Evolutionary conservation across 2,329 filamentous ascomycete species (phyloP), one percentile per base, ranked within the genome.

Genomic region (Sarocladium strictum): DNA sequence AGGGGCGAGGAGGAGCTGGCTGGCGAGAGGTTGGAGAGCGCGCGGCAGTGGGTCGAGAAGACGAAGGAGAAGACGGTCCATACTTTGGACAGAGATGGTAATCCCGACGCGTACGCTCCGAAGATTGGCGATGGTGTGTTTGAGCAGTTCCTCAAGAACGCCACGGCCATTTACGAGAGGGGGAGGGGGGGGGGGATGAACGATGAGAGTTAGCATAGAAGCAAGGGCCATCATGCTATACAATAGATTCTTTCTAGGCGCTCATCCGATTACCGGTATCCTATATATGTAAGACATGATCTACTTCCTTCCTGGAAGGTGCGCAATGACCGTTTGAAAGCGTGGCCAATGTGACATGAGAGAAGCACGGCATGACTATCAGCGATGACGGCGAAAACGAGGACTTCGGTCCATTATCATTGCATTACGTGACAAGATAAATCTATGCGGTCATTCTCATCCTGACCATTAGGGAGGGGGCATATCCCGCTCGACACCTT

Each of bases 1-100:
- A 11, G 6, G 11, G 57, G 57, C 26, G 53, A 55, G 37, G 53
- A 54, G 47, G 17, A 51, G 27, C 23, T 35, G 29, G 47, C 47
- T 3, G 29, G 15, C 7, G 47, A 35, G 23, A 51, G 35, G 29
- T 15, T 33, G 7, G 15, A 23, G 11, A 35, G 35, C 11, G 47
- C 47, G 3, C 5, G 21, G 47, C 27, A 35, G 12, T 51, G 47
- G 47, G 17, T 51, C 15, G 47, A 35, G 47, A 51, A 24, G 47
- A 51, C 47, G 4, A 51, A 51, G 47, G 47, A 33, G 47, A 51
- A 51, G 47, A 51, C 47, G 27, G 17, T 51, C 15, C 9, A 51
- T 19, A 51, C 47, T 12, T 29, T 51, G 15, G 47, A 51, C 29
- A 51, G 47, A 21, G 23, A 51, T 15, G 47, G 47, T 3, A 51